Evolutionary conservation across 176 grass and related monocot species (phyloP).

Genomic region (Hsuehochloa calcarea): DNA sequence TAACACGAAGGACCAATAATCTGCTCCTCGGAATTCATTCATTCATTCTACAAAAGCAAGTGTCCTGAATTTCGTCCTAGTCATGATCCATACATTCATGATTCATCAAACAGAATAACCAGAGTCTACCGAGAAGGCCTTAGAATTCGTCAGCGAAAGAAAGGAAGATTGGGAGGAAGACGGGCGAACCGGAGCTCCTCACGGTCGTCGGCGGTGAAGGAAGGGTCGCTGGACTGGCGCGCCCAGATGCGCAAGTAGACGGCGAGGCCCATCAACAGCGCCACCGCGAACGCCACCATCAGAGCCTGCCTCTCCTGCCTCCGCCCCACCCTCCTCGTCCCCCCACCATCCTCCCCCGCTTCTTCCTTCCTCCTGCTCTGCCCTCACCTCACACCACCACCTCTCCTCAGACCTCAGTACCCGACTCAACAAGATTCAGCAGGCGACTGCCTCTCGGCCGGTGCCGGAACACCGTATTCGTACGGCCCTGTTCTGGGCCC

Average conservation of each 20-base stretch:
- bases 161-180: background rate
- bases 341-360: conserved; percentile 22
- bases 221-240: conserved; percentile 50
- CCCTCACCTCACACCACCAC: background rate
- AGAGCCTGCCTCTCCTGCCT: conserved; percentile 46
- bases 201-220: conserved; percentile 52
- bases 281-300: conserved; percentile 49
- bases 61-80: background rate
- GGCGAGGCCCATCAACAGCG: conserved; percentile 50
- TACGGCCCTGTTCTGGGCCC: no score
- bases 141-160: background rate
- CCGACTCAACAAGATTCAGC: no score
- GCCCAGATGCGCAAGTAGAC: conserved; percentile 64
- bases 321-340: conserved; percentile 32
- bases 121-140: background rate
- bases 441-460: no score
- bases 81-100: conserved; percentile 6
- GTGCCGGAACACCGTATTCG: no score
- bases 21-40: background rate
- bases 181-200: conserved; percentile 50
- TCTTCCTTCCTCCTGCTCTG: conserved; percentile 7
- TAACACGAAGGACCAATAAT: background rate
- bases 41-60: background rate
- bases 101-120: background rate
- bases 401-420: background rate